Evolutionary conservation across 257 asterid genomes (phyloP), one percentile per base, ranked within the genome.

Genomic region (Solanum virginianum): DNA sequence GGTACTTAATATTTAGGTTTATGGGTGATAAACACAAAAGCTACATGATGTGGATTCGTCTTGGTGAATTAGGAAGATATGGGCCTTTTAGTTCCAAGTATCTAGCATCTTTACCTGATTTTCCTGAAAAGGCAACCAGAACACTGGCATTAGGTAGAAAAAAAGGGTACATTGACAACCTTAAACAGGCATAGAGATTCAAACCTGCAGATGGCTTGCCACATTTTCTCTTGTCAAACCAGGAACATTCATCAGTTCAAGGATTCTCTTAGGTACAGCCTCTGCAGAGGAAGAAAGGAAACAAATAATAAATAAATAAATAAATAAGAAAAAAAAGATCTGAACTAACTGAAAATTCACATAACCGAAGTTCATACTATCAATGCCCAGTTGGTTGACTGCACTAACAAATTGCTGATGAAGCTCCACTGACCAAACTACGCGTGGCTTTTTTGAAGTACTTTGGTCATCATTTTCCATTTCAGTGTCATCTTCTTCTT

Each of bases 381-480:
- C 98, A 88, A 94, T 92, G 49, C 98, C 98, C 8, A 95, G 95
- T 87, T 94, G 98, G 89, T 95, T 92, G 71, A 95, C 98, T 8
- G 97, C 98, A 69, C 90, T 69, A 84, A 94, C 98, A 82, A 95
- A 95, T 87, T 95, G 98, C 91, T 95, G 97, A 90, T 95, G 98
- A 85, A 95, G 97, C 92, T 95, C 98, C 83, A 94, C 94, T 12
- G 98, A 95, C 98, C 98, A 95, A 83, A 95, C 98, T 18, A 94
- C 98, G 13, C 98, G 98, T 70, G 98, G 96, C 86, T 93, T 95
- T 90, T 95, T 94, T 18, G 92, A 47, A 49, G 93, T 53, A 71
- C 90, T 43, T 51, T 93, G 89, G 68, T 95, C 97, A 85, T 95
- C 98, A 87, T 87, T 90, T 68, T 95, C 98, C 47, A 85, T 71